Evolutionary conservation across 352 stramenopile species (phyloP), one percentile per base, ranked within the genome.

Genomic region (Pythium biforme): DNA sequence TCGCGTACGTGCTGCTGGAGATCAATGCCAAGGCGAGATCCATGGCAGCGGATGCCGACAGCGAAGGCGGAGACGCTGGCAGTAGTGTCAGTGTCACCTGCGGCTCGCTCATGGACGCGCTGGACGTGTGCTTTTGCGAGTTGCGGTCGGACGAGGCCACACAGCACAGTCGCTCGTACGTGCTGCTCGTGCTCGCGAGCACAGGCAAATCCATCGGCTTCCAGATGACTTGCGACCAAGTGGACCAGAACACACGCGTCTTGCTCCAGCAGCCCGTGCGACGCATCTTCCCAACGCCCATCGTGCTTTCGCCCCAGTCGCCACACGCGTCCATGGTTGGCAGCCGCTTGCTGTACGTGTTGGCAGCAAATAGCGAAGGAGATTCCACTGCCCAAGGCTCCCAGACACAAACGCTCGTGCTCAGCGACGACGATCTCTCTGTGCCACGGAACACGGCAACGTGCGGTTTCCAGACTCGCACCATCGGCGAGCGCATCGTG

Each of bases 111-210:
- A 61, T 88, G 23, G 81, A 89, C 9, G 77, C 68, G n/a, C 69
- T 81, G 40, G 84, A 91, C 60, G 60, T 81, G 5, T 88, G 73
- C 60, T 90, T 88, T 26, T 71, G 63, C 17, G 65, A 75, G 47
- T 51, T 55, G 7, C 63, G 60, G 39, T 52, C 62, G 3, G 68
- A 70, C 1, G 74, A 68, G 4, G 31, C 45, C 33, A 59, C 37
- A 10, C 37, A 54, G 10, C 26, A 70, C 49, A 48, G 22, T 4
- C 55, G 55, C 27, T 23, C 66, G 12, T 88, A 72, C 61, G 20
- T 80, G n/a, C 37, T 92, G 23, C 25, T 89, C 10, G 72, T 85
- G 15, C 74, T 94, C 14, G 77, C 74, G 0, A 75, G 71, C 22
- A 71, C 73, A 2, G 82, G 83, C 27, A 77, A 83, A 33, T 74